Evolutionary conservation across 805 yeast species (phyloP).

Genomic region (Candida chilensis): DNA sequence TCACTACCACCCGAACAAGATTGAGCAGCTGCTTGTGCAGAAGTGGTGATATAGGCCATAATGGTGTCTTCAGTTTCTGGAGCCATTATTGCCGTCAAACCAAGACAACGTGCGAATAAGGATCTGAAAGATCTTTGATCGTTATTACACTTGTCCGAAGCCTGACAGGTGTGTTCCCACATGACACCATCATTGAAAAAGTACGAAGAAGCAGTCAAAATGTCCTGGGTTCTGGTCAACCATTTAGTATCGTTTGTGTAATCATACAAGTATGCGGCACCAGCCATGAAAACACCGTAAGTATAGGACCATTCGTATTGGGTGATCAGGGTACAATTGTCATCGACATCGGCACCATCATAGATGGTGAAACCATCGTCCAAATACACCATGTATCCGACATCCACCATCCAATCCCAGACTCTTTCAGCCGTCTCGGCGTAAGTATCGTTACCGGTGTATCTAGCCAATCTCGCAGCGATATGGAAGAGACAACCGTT

Average conservation of each 20-base stretch:
- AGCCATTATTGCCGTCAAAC: conserved; percentile 44
- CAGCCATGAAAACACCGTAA: conserved; percentile 59
- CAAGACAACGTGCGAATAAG: conserved; percentile 57
- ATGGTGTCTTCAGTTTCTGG: conserved; percentile 38
- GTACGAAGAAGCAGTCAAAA: conserved; percentile 22
- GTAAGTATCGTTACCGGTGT: conserved; percentile 43
- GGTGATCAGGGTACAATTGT: conserved; percentile 41
- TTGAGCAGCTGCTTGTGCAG: conserved; percentile 61
- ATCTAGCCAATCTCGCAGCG: conserved; percentile 55
- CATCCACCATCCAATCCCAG: conserved; percentile 47
- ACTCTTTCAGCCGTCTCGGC: conserved; percentile 41
- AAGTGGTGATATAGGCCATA: conserved; percentile 25
- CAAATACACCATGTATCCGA: conserved; percentile 8
- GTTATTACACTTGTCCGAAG: conserved; percentile 44
- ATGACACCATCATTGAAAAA: conserved; percentile 44
- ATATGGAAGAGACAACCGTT: conserved; percentile 56
- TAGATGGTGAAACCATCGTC: conserved; percentile 24
- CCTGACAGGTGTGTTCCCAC: conserved; percentile 56
- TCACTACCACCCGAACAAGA: conserved; percentile 71
- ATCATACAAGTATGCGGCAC: conserved; percentile 63
- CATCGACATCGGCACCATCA: conserved; percentile 49
- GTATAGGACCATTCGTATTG: conserved; percentile 58
- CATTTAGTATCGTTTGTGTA: conserved; percentile 40
- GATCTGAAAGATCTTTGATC: conserved; percentile 75
- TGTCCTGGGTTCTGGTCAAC: conserved; percentile 25